Base-by-base conservation (phyloP, 139 green algal species). In the Raphidocelis subcapitata region DNA sequence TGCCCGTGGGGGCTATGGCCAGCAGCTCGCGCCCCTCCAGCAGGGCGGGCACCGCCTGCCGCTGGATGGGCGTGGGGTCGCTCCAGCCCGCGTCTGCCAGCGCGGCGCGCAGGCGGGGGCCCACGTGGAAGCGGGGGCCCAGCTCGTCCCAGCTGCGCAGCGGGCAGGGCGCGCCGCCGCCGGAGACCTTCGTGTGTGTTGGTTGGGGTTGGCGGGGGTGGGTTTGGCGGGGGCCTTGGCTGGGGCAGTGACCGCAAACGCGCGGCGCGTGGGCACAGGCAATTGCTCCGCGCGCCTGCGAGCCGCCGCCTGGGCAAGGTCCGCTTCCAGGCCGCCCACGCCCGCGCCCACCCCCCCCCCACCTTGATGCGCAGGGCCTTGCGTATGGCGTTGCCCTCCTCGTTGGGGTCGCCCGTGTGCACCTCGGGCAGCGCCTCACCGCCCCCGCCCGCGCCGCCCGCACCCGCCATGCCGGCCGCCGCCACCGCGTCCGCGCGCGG, bases 41-140 rank as follows among this genome's bases (percentile, higher is more conserved):
- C 52, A 97, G 76, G 2, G 80, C 66, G 0, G 94, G 90, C 20
- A 96, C 85, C 16, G 89, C 94, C 72, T 98, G 94, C n/a, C 91
- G 82, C 89, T 98, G 94, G 46, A 98, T 93, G 65, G 92, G 83
- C 29, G 93, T 98, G 21, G 94, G 94, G 2, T 90, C 67, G 2
- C 33, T 32, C 69, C 88, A 97, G 21, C 61, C 62, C 21, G 51
- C 51, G 20, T 64, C 66, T 2, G 31, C 55, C 24, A 81, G 52
- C 46, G 80, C 67, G 26, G 59, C 28, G 63, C 86, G 56, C 44
- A 84, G 31, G 15, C 76, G 49, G 21, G 80, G 72, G 33, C 74
- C 59, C 8, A 74, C 57, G 18, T 70, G 72, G 59, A 81, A 71
- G 67, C 56, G 72, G 16, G 5, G 55, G 3, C 8, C 31, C 15